These are phyloP conservation scores for Paraphaeosphaeria minitans DNA, from an alignment of 2,329 filamentous ascomycete species.

Conservation along the genomic window DNA sequence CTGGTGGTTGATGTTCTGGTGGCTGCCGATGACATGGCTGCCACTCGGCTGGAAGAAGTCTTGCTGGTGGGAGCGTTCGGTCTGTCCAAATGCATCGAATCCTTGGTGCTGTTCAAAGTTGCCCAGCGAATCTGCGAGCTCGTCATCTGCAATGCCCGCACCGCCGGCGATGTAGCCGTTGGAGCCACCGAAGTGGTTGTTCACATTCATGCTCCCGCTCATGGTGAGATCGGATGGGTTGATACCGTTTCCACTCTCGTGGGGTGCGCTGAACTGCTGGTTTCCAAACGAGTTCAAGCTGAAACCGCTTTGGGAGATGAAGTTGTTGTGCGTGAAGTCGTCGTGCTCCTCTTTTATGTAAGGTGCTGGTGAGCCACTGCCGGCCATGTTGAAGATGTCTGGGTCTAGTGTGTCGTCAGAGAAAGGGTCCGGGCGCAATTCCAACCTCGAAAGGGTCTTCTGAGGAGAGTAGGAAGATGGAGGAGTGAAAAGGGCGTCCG, in stretches of 20 bases:
- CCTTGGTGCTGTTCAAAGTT: conserved; percentile 55
- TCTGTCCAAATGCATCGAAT: conserved; percentile 61
- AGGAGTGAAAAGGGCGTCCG: conserved; percentile 49
- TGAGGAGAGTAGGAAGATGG: conserved; percentile 49
- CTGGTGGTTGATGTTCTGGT: conserved; percentile 70
- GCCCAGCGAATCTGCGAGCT: conserved; percentile 74
- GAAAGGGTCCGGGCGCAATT: conserved; percentile 44
- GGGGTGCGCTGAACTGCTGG: conserved; percentile 55
- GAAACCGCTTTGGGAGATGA: conserved; percentile 57
- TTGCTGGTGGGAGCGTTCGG: conserved; percentile 58
- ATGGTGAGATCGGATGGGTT: conserved; percentile 86
- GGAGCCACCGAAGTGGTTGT: conserved; percentile 62
- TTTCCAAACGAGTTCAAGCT: conserved; percentile 56
- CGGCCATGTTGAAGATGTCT: conserved; percentile 58
- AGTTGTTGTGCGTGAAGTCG: conserved; percentile 60
- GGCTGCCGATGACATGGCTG: conserved; percentile 61
- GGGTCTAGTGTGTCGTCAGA: conserved; percentile 51
- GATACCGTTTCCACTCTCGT: conserved; percentile 56
- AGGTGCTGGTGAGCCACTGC: conserved; percentile 60
- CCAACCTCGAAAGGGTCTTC: conserved; percentile 45
- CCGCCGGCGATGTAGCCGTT: conserved; percentile 78
- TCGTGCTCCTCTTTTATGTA: conserved; percentile 73
- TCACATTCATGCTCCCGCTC: conserved; percentile 61
- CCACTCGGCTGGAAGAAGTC: conserved; percentile 52
- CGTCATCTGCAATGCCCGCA: conserved; percentile 84